These are phyloP conservation scores for Phylloporus arenicola DNA, from an alignment of 768 basidiomycete genomes.

Conservation along the genomic window DNA sequence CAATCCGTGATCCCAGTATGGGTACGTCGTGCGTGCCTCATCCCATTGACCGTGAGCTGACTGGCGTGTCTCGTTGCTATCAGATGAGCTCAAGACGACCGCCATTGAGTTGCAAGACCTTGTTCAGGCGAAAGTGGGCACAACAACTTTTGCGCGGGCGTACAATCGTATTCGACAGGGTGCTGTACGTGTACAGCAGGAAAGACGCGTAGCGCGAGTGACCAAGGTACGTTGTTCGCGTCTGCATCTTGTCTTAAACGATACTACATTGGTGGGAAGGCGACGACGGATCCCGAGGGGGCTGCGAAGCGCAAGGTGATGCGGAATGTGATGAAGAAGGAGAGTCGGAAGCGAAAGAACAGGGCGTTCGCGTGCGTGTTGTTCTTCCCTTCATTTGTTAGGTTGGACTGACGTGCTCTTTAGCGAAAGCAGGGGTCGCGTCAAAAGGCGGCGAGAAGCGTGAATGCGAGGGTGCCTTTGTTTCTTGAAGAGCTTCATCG, in stretches of 20 bases:
- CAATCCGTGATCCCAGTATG: conserved; percentile 70
- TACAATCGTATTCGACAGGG: conserved; percentile 81
- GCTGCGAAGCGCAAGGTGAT: conserved; percentile 73
- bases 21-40: conserved; percentile 41
- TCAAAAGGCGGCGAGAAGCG: conserved; percentile 41
- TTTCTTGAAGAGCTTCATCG: background rate
- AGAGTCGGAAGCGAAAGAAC: conserved; percentile 76
- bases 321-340: conserved; percentile 73
- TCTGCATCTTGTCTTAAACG: background rate
- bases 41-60: background rate
- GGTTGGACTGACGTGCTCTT: background rate
- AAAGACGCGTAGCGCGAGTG: conserved; percentile 59
- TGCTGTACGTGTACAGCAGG: conserved; percentile 59
- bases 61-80: background rate
- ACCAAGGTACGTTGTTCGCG: conserved; percentile 35
- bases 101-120: conserved; percentile 83
- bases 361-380: conserved; percentile 52
- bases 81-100: conserved; percentile 80
- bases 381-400: background rate
- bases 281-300: conserved; percentile 64
- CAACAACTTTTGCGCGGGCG: conserved; percentile 70
- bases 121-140: conserved; percentile 81
- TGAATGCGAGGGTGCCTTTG: background rate
- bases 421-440: conserved; percentile 45
- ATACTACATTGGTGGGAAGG: conserved; percentile 30